A percentile compares a stretch with the other conserved stretches of the same genome.
Conservation (phyloP, 192 early-diverging fungal species). For the Coemansia sp. region DNA sequence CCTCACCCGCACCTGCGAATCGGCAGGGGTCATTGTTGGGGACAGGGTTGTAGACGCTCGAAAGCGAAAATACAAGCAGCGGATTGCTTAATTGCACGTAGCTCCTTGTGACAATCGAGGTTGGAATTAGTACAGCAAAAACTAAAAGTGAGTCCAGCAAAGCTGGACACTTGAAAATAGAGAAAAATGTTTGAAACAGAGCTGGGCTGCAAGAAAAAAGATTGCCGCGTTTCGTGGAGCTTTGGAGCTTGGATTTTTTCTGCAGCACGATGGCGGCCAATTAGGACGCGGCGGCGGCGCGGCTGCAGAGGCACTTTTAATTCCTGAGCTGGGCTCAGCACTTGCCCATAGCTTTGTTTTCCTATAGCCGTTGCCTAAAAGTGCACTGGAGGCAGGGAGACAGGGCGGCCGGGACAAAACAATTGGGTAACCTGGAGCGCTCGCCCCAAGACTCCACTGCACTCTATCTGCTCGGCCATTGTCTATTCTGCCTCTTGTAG, state of each 20-base stretch:
- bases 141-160: conserved; percentile 3
- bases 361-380: background rate
- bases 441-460: background rate
- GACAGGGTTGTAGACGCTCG: conserved; percentile 11
- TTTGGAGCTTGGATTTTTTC: conserved; percentile 1
- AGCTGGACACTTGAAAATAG: background rate
- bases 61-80: background rate
- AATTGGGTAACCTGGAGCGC: background rate
- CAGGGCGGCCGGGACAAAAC: background rate
- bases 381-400: background rate
- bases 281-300: background rate
- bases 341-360: background rate
- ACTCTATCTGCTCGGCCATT: background rate
- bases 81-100: background rate
- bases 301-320: conserved; percentile 1
- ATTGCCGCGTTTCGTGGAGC: background rate
- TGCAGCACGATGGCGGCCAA: background rate
- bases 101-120: background rate
- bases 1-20: conserved; percentile 71
- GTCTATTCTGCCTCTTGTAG: background rate
- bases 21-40: conserved; percentile 33
- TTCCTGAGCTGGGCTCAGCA: background rate
- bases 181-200: conserved; percentile 1
- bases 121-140: background rate
- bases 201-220: background rate